Evolutionary conservation across 345 rosid species (phyloP).

Genomic region (Salix dunnii): DNA sequence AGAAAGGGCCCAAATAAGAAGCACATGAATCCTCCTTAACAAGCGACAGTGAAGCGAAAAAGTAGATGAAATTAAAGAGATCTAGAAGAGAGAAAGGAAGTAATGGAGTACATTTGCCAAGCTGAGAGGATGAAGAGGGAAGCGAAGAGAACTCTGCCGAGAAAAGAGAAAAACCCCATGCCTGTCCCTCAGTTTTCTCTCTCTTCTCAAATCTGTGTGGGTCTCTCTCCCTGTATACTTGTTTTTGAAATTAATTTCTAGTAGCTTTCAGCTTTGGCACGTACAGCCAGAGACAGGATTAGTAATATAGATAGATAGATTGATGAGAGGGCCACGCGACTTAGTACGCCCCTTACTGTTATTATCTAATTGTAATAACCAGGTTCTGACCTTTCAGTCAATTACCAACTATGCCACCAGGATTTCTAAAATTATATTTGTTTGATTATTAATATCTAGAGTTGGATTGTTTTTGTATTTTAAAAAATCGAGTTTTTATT

Average conservation of each 20-base stretch:
- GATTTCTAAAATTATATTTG: too few relatives aligned
- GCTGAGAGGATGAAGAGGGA: slow-evolving; percentile 88
- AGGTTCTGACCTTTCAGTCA: not conserved
- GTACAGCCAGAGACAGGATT: not conserved
- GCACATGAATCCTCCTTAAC: not conserved
- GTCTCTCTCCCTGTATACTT: not conserved
- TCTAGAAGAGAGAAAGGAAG: slow-evolving; percentile 6
- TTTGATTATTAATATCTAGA: too few relatives aligned
- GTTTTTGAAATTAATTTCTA: not conserved
- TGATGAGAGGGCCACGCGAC: not conserved
- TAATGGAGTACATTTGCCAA: slow-evolving; percentile 66
- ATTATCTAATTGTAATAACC: not conserved
- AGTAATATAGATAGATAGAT: too few relatives aligned
- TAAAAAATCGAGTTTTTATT: too few relatives aligned
- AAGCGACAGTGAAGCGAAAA: not conserved
- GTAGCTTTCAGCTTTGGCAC: not conserved
- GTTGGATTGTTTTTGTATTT: too few relatives aligned
- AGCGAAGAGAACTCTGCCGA: slow-evolving; percentile 87
- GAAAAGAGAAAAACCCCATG: slow-evolving; percentile 91
- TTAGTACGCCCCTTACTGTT: not conserved
- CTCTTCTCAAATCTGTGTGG: not conserved
- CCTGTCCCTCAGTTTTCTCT: not conserved
- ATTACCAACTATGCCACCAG: not conserved
- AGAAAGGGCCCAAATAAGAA: not conserved
- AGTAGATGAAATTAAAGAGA: not conserved